These are phyloP conservation scores for Paecilomyces dactylethromorphus DNA, from an alignment of 2,329 filamentous ascomycete species.

Conservation along the genomic window DNA sequence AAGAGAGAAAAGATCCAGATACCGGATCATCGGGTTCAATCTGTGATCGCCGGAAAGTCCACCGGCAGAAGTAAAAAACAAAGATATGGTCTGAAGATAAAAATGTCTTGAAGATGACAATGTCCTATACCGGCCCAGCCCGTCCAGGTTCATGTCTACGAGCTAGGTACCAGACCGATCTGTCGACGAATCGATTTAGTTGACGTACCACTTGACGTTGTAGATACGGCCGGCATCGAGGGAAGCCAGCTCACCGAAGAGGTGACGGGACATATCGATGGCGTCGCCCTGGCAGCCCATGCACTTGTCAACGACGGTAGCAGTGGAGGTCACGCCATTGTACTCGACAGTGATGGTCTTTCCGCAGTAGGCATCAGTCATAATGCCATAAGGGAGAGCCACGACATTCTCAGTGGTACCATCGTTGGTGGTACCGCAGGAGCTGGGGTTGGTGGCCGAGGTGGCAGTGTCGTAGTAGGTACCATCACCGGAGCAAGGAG, in stretches of 20 bases:
- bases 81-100: neutral
- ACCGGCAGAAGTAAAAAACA: neutral
- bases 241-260: slow-evolving; percentile 47
- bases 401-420: slow-evolving; percentile 56
- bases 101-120: neutral
- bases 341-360: slow-evolving; percentile 58
- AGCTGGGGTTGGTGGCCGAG: slow-evolving; percentile 42
- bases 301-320: slow-evolving; percentile 68
- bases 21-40: neutral
- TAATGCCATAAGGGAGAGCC: slow-evolving; percentile 59
- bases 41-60: neutral
- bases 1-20: neutral
- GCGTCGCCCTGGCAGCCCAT: slow-evolving; percentile 53
- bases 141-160: slow-evolving; percentile 1
- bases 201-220: slow-evolving; percentile 36
- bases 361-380: slow-evolving; percentile 67
- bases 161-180: neutral
- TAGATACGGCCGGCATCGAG: slow-evolving; percentile 33
- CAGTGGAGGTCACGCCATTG: slow-evolving; percentile 53
- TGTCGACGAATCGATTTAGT: slow-evolving; percentile 15
- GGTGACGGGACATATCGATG: slow-evolving; percentile 56
- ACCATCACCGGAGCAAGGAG: slow-evolving; percentile 52
- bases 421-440: slow-evolving; percentile 58
- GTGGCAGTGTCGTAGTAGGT: slow-evolving; percentile 68
- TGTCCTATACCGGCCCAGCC: slow-evolving; percentile 1